Conservation (phyloP, 208 protist species). For the Crithidia mellificae region DNA sequence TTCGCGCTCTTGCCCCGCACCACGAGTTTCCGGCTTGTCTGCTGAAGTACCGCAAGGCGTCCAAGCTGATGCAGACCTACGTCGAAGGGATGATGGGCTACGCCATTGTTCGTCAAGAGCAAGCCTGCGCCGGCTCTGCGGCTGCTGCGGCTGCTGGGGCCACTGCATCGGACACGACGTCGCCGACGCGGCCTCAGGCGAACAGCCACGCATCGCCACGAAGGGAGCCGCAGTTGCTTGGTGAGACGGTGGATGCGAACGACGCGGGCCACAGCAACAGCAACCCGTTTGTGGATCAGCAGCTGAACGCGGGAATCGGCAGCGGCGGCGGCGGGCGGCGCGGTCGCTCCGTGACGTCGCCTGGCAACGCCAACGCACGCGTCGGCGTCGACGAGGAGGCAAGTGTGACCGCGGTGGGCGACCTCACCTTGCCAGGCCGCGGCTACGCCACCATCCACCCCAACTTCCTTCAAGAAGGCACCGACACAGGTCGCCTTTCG, state of each 20-base stretch:
- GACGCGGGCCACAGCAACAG: conserved; percentile 11
- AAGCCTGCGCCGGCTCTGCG: neutral
- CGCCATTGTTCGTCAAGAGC: conserved; percentile 39
- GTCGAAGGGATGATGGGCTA: conserved; percentile 86
- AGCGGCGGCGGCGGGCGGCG: neutral
- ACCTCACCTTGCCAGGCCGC: conserved; percentile 20
- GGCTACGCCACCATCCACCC: conserved; percentile 54
- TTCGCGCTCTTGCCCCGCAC: conserved; percentile 60
- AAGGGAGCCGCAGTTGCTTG: neutral
- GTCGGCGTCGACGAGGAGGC: conserved; percentile 17
- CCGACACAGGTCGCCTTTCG: conserved; percentile 90
- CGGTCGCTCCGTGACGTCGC: neutral
- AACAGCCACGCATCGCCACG: neutral
- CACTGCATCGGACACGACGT: no score
- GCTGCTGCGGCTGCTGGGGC: neutral
- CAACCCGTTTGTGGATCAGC: conserved; percentile 28
- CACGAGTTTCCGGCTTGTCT: conserved; percentile 81
- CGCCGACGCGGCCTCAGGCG: neutral
- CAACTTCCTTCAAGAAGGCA: conserved; percentile 88
- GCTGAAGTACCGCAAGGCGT: conserved; percentile 77
- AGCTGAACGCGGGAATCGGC: conserved; percentile 7
- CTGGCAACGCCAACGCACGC: neutral
- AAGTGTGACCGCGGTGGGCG: conserved; percentile 9
- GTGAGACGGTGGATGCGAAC: conserved; percentile 18
- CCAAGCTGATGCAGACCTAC: conserved; percentile 90